A percentile compares a stretch with the other conserved stretches of the same genome.
Evolutionary conservation across 306 rosid species (phyloP).

Genomic region (Aeschynomene evenia): DNA sequence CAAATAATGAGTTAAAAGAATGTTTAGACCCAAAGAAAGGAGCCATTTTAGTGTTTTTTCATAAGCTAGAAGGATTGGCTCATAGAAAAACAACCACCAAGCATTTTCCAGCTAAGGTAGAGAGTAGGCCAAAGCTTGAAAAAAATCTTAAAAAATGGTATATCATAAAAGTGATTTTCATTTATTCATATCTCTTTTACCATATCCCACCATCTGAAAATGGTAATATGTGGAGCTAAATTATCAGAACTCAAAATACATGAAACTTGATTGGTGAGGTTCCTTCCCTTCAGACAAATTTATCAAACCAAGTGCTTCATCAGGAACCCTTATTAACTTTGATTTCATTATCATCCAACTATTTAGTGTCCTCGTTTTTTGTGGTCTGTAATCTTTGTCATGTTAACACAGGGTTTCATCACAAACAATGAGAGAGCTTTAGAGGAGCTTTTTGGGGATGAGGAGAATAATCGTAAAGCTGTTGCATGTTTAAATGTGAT

Average conservation of each 20-base stretch:
- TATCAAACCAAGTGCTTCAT: conserved; percentile 11
- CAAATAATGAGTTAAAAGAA: neutral
- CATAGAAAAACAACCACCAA: neutral
- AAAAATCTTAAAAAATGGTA: neutral
- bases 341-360: conserved; percentile 23
- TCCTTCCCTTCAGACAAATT: conserved; percentile 4
- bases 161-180: neutral
- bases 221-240: neutral
- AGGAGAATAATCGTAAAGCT: conserved; percentile 61
- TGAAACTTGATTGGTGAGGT: conserved; percentile 16
- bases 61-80: neutral
- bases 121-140: neutral
- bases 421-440: conserved; percentile 89
- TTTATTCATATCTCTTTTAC: conserved; percentile 16
- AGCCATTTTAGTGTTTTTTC: neutral
- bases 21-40: neutral
- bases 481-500: conserved; percentile 72
- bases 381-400: conserved; percentile 9
- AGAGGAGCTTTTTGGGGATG: conserved; percentile 86
- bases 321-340: conserved; percentile 17
- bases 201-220: neutral
- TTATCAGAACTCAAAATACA: neutral
- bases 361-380: conserved; percentile 23
- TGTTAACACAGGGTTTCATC: conserved; percentile 65
- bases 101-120: neutral